phyloP scores from a whole-genome alignment of 1,284 basidiomycete species.

The Pseudozyma thailandica region DNA sequence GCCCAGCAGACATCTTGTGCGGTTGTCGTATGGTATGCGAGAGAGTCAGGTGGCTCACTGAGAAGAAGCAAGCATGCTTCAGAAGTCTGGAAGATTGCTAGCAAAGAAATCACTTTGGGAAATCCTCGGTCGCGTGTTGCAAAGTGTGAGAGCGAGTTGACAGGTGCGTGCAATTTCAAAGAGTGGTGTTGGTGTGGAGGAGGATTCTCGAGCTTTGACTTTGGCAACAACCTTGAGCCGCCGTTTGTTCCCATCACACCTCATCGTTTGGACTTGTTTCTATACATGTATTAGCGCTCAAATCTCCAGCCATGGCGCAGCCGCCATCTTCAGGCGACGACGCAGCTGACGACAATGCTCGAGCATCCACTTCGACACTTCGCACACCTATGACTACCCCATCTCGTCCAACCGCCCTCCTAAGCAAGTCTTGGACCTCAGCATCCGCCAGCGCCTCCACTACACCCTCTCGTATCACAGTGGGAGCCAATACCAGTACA shows the following conservation, averaged over 20 bases:
- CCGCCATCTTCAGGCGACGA: slow-evolving; percentile 7
- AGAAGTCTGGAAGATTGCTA: neutral
- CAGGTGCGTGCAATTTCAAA: slow-evolving; percentile 13
- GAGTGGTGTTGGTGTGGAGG: slow-evolving; percentile 46
- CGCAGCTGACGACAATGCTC: slow-evolving; percentile 4
- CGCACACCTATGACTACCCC: slow-evolving; percentile 6
- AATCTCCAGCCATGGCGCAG: slow-evolving; percentile 27
- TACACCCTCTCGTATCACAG: slow-evolving; percentile 31
- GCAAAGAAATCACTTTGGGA: neutral
- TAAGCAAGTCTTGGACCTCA: slow-evolving; percentile 36
- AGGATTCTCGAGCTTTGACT: neutral
- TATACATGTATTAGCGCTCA: neutral
- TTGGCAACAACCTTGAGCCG: slow-evolving; percentile 3
- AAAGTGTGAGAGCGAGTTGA: neutral
- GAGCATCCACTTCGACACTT: slow-evolving; percentile 4
- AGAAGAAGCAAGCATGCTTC: neutral
- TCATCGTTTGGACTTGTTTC: slow-evolving; percentile 2
- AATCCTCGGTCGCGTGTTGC: neutral
- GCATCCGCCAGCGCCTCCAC: slow-evolving; percentile 23
- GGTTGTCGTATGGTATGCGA: no score
- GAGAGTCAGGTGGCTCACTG: neutral
- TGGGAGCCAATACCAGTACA: slow-evolving; percentile 36
- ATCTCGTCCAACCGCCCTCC: slow-evolving; percentile 16
- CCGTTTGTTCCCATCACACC: neutral
- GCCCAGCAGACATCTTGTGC: slow-evolving; percentile 11